Evolutionary conservation across 169 alveolate species (phyloP), one percentile per base, ranked within the genome.

Genomic region (Hepatocystis sp.): DNA sequence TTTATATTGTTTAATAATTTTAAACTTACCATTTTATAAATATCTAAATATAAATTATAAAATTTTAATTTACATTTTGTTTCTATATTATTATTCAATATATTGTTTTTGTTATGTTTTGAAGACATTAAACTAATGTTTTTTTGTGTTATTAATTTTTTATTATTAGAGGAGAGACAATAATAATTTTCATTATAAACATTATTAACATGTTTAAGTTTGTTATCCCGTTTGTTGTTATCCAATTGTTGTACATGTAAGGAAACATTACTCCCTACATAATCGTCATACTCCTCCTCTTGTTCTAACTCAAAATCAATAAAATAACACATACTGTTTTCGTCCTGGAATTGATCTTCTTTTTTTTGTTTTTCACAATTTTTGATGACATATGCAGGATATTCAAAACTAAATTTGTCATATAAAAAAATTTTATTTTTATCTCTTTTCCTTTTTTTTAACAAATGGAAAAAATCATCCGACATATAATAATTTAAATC

Each of bases 401-500:
- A 76, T 34, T 58, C 58, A 36, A 21, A 76, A 58, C 56, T 76
- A 46, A 58, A 76, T 30, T 76, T 42, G 30, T 76, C 65, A 76
- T 76, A 60, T 10, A 56, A 34, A 42, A 36, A 76, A 1, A 58
- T 76, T 76, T 76, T 76, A 8, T 13, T 58, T 21, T 28, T 58
- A 28, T 76, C 88, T 40, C 88, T 58, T 28, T 76, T 76, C 30
- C 53, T 42, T 51, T 63, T 76, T 42, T 76, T 76, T 36, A 44
- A 28, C 64, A 76, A 58, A 64, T 56, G 51, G 23, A 63, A 36
- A 2, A 52, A 13, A 40, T 76, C 88, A 44, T 76, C 88, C 34
- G 23, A 51, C 46, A 76, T 60, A 63, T 76, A 71, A 2, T 66
- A 66, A 2, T 34, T 5, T 2, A 40, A 10, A 23, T 76, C 52